Evolutionary conservation across 2,329 filamentous ascomycete species (phyloP), one percentile per base, ranked within the genome.

Genomic region (Achaetomium macrosporum): DNA sequence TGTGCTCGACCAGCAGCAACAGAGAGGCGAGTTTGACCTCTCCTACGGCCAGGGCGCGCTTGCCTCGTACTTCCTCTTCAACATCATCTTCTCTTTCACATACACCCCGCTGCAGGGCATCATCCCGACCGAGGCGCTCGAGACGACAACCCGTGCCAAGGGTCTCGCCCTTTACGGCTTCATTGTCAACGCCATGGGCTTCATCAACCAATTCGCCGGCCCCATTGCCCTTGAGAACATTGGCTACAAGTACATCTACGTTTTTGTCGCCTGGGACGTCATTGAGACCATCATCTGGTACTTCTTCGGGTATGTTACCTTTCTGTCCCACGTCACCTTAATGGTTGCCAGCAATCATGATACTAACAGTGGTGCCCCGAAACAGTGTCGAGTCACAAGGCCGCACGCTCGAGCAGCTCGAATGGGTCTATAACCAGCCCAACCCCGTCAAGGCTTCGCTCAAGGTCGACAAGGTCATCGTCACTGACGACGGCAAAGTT

Each of bases 61-160:
- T 40, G 71, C 73, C 3, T 71, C 72, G 17, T 76, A 76, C 64
- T 76, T 76, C 60, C 62, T 77, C 15, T 76, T 77, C 67, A 75
- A 76, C 61, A 63, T 75, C 29, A 65, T 75, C 53, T 76, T 74
- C 63, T 75, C 73, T 3, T 76, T 76, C 57, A 74, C 73, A 39
- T 76, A 76, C 60, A 76, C 74, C 2, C 74, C 75, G 1, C 69
- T 77, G 12, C 74, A 77, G 56, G 73, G 70, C 52, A 71, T 75
- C 41, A 69, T 76, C 39, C 73, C 73, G 2, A 70, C 71, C 29
- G 74, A 77, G 55, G 71, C 73, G 3, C 66, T 77, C 31, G 73
- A 75, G 59, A 76, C 73, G 1, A 75, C 74, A 4, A 74, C 68
- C 36, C 71, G 74, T 48, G 72, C 74, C 53, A 76, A 76, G 64